Evolutionary conservation across 768 basidiomycete species (phyloP).

Genomic region (Rhodotorula toruloides): DNA sequence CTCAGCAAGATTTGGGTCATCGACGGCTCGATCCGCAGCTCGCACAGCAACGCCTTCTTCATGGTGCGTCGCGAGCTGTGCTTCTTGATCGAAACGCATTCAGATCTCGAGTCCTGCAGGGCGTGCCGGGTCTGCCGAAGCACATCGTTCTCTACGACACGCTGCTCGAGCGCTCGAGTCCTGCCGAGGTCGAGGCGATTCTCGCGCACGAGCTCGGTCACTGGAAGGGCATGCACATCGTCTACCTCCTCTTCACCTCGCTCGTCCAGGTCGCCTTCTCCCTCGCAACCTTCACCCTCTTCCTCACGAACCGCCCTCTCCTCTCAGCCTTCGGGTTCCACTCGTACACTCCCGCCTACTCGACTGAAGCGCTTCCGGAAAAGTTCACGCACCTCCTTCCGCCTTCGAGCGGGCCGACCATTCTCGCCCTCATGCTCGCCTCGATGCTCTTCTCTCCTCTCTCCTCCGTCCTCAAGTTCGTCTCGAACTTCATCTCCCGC

Average conservation of each 20-base stretch:
- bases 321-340: conserved; percentile 74
- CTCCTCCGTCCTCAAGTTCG: conserved; percentile 65
- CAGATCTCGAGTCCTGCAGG: conserved; percentile 52
- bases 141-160: conserved; percentile 88
- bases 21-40: conserved; percentile 60
- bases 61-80: conserved; percentile 50
- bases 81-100: too few relatives aligned
- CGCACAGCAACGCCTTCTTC: conserved; percentile 50
- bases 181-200: conserved; percentile 95
- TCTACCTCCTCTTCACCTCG: conserved; percentile 29
- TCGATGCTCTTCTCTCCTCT: conserved; percentile 81
- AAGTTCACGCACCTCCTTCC: background rate
- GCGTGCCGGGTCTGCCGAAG: conserved; percentile 64
- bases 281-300: conserved; percentile 80
- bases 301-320: conserved; percentile 72
- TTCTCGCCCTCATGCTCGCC: conserved; percentile 81
- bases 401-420: conserved; percentile 46
- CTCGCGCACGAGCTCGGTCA: conserved; percentile 94
- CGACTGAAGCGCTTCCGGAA: background rate
- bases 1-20: conserved; percentile 93
- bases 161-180: conserved; percentile 79
- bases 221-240: conserved; percentile 77
- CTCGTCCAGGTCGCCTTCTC: conserved; percentile 31
- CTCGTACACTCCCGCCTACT: conserved; percentile 61
- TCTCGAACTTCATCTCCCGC: conserved; percentile 75